Conservation (phyloP, 1,284 basidiomycete genomes). For the Omphalotus olearius region DNA sequence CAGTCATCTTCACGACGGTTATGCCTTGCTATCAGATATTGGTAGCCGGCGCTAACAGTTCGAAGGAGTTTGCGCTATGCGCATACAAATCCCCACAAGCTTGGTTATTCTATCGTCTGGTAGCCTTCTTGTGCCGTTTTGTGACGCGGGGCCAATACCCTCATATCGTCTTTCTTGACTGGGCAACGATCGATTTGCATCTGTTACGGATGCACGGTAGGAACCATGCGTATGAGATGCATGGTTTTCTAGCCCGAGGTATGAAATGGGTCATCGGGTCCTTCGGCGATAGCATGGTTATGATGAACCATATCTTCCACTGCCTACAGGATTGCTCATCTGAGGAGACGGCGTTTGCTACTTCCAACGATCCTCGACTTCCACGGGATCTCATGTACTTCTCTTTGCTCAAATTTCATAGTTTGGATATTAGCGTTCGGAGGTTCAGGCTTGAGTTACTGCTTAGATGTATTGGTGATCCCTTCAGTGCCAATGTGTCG, state of each 20-base stretch:
- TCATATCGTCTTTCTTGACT: background rate
- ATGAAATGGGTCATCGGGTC: constrained; percentile 7
- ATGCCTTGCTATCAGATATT: constrained; percentile 18
- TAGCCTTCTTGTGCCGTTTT: background rate
- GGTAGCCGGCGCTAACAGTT: background rate
- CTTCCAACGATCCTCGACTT: background rate
- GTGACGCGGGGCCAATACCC: background rate
- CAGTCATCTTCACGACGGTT: constrained; percentile 17
- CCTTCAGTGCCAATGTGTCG: background rate
- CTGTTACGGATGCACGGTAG: constrained; percentile 2
- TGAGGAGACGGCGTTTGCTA: constrained; percentile 1
- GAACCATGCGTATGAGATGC: background rate
- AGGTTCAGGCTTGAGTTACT: constrained; percentile 1
- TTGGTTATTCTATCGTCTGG: constrained; percentile 14
- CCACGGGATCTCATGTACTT: constrained; percentile 1
- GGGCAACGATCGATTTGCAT: constrained; percentile 9
- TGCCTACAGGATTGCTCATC: constrained; percentile 4
- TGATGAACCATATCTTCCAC: constrained; percentile 7
- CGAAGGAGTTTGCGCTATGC: constrained; percentile 10
- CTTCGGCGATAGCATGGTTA: constrained; percentile 7
- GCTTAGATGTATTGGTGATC: background rate
- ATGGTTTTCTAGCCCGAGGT: constrained; percentile 5
- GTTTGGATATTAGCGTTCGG: background rate
- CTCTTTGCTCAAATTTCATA: background rate
- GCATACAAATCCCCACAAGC: constrained; percentile 26